phyloP scores from a whole-genome alignment of 768 basidiomycete genomes.

The Mycena galopus region DNA sequence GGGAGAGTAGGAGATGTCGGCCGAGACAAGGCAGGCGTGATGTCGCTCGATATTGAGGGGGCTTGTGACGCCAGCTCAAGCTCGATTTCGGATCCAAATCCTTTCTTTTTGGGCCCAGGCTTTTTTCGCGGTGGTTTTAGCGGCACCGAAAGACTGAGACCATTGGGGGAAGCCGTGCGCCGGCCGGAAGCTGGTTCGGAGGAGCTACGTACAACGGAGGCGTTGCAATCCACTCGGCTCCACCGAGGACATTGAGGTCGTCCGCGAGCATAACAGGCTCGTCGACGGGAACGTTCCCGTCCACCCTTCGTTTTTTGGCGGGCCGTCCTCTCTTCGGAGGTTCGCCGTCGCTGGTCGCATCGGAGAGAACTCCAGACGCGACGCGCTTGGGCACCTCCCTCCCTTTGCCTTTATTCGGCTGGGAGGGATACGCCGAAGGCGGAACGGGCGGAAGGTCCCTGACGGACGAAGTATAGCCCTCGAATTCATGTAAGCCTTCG shows the following conservation, averaged over 20 bases:
- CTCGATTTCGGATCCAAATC: conserved; percentile 65
- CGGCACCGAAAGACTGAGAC: conserved; percentile 65
- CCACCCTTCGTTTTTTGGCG: conserved; percentile 75
- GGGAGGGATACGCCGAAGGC: conserved; percentile 37
- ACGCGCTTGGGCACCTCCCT: conserved; percentile 65
- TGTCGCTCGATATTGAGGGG: conserved; percentile 74
- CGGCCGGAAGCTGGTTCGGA: conserved; percentile 62
- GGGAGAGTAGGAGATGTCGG: conserved; percentile 75
- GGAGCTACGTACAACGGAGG: conserved; percentile 46
- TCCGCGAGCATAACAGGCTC: conserved; percentile 31
- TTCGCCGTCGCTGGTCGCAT: conserved; percentile 72
- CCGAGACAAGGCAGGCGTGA: conserved; percentile 77
- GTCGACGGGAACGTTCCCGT: conserved; percentile 49
- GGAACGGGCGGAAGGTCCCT: conserved; percentile 52
- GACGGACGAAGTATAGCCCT: conserved; percentile 57
- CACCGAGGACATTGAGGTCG: conserved; percentile 39
- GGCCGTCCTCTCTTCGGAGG: conserved; percentile 56
- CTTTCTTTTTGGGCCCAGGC: conserved; percentile 69
- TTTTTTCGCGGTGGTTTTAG: conserved; percentile 70
- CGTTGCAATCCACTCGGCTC: conserved; percentile 53
- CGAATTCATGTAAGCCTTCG: conserved; percentile 50
- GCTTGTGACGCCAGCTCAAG: conserved; percentile 64
- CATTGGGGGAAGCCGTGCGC: conserved; percentile 58
- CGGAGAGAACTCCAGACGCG: conserved; percentile 63
- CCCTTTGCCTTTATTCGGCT: conserved; percentile 55